Conservation (phyloP, 2,329 filamentous ascomycete genomes). For the Diaporthe vexans region DNA sequence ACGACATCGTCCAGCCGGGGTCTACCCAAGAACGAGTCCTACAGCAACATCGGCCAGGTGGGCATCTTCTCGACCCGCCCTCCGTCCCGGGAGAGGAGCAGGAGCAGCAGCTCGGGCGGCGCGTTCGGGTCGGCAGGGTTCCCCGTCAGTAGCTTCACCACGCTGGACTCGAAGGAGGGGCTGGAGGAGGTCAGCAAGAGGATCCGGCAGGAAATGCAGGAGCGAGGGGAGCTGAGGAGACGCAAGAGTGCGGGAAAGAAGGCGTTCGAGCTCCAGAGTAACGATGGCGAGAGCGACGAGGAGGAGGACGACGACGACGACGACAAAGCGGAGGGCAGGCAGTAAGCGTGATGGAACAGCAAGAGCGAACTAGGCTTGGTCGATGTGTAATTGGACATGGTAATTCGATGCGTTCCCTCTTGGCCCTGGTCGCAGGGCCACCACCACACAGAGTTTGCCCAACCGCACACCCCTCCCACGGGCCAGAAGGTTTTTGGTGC, state of each 20-base stretch:
- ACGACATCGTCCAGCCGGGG: slow-evolving; percentile 68
- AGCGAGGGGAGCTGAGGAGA: slow-evolving; percentile 75
- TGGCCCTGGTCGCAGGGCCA: not conserved
- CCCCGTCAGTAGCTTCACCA: slow-evolving; percentile 78
- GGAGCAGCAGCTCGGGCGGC: slow-evolving; percentile 77
- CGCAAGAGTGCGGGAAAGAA: slow-evolving; percentile 60
- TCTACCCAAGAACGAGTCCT: slow-evolving; percentile 89
- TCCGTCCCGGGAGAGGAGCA: slow-evolving; percentile 81
- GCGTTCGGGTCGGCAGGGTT: slow-evolving; percentile 73
- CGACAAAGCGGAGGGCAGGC: slow-evolving; percentile 56
- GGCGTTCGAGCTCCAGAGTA: slow-evolving; percentile 54
- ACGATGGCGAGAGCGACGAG: slow-evolving; percentile 58
- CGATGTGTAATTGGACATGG: slow-evolving; percentile 20
- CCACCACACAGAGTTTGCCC: not conserved
- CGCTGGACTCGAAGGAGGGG: slow-evolving; percentile 75
- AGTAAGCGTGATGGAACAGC: slow-evolving; percentile 50
- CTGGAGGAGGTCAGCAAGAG: slow-evolving; percentile 87
- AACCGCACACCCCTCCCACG: no score
- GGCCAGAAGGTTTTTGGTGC: not conserved
- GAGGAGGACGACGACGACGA: slow-evolving; percentile 43
- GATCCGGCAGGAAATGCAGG: slow-evolving; percentile 87
- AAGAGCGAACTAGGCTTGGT: slow-evolving; percentile 5
- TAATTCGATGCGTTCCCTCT: not conserved
- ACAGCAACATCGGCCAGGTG: slow-evolving; percentile 88
- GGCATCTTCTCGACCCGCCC: slow-evolving; percentile 93